Evolutionary conservation across 2,329 filamentous ascomycete genomes (phyloP).

Genomic region (Colletotrichum sublineola): DNA sequence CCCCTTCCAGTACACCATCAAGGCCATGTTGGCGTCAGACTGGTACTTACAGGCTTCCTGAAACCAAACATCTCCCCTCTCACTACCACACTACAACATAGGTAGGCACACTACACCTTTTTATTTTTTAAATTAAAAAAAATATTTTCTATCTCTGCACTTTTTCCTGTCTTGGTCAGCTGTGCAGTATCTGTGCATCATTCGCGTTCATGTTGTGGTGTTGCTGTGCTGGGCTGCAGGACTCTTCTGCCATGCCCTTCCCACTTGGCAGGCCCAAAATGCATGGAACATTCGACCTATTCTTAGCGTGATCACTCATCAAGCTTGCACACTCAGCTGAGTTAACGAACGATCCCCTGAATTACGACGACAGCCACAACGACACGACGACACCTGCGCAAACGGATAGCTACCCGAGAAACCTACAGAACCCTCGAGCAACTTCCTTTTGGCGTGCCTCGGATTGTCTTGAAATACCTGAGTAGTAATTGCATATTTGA

Average conservation of each 20-base stretch:
- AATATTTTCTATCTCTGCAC: not conserved
- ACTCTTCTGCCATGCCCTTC: not conserved
- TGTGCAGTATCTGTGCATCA: not conserved
- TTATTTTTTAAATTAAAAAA: too few species aligned
- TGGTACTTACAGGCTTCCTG: not conserved
- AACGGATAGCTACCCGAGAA: not conserved
- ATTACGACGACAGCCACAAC: constrained; percentile 9
- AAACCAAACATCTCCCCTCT: not conserved
- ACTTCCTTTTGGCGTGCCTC: not conserved
- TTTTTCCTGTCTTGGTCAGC: not conserved
- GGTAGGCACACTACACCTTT: not conserved
- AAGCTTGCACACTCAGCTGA: not conserved
- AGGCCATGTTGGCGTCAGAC: not conserved
- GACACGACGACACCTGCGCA: not conserved
- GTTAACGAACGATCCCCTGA: too few species aligned
- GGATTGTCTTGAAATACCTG: not conserved
- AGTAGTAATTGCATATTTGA: not conserved
- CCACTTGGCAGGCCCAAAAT: not conserved
- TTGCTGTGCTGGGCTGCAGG: not conserved
- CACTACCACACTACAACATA: not conserved
- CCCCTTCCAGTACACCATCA: constrained; percentile 3
- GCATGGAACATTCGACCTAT: not conserved
- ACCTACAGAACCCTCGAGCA: constrained; percentile 8
- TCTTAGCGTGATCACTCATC: constrained; percentile 19
- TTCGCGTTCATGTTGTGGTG: too few species aligned